Base-by-base conservation (phyloP, 2,329 filamentous ascomycete species). In the Cladosporium sp. region DNA sequence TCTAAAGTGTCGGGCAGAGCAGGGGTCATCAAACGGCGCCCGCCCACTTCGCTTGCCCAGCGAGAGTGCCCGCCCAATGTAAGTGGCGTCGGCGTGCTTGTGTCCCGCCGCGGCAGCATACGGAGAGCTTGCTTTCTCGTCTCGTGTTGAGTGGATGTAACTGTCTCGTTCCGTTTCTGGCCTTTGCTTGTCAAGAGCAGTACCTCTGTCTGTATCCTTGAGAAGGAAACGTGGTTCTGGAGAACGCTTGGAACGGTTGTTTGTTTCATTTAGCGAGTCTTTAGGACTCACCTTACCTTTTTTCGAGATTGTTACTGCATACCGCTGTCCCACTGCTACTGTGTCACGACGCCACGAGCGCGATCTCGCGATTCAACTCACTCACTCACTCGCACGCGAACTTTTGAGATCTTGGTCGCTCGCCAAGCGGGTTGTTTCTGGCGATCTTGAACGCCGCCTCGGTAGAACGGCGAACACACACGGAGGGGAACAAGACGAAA, bases 1-100 rank as follows among this genome's bases (percentile, higher is more conserved):
- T 47, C 41, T 11, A 7, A 21, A 47, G 18, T 6, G 38, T 44
- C 38, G 38, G 49, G 49, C 49, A 54, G 52, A 28, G 52, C 52
- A 55, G 52, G 52, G 52, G 34, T 55, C 52, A 55, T 47, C 41
- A 47, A 47, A 55, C 52, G 52, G 52, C 30, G 52, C 52, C 18
- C 51, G 28, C 51, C 52, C 52, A 55, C 52, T 55, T 55, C 18
- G 52, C 52, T 55, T 55, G 28, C 12, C 52, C 28, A 55, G 18
- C 34, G 28, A 15, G 18, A 21, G n/a, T 21, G 41, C 8, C 41
- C 41, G 41, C 28, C 52, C 52, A 55, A 55, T 55, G 52, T 55
- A 55, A 55, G 52, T 55, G 52, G 52, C 52, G 30, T 55, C 41
- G 41, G 41, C 41, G 5, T 47, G 41, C 41, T 8, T 55, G n/a